Evolutionary conservation across 2,329 filamentous ascomycete species (phyloP), one percentile per base, ranked within the genome.

Genomic region (Fusarium humuli): DNA sequence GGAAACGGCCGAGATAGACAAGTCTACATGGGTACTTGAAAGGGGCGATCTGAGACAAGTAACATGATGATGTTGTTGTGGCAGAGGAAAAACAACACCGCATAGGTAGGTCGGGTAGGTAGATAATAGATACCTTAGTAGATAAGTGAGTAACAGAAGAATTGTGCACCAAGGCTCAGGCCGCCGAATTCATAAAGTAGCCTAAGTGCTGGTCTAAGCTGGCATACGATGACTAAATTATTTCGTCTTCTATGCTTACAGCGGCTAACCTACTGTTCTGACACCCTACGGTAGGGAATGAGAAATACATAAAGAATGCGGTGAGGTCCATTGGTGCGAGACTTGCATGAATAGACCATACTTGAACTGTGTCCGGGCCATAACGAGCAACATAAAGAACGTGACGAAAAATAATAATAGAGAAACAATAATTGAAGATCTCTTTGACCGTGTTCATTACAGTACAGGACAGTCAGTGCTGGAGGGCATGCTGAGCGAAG

Each of bases 11-110:
- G 61, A 67, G 47, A 30, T 37, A 12, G 40, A 61, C 14, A 30
- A 46, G 47, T n/a, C 49, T 20, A 40, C 40, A 41, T 40, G 16
- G 18, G 27, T 37, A 37, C 16, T 4, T 27, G 18, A 29, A 30
- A 16, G 16, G 8, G 40, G 55, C 41, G 30, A 44, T 49, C 22
- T 11, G 45, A 40, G 50, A 61, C 16, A 54, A 53, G 42, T 61
- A 63, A 50, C 56, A 61, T 70, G 57, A n/a, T 37, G 57, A 72
- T 37, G 54, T 53, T 37, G 54, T 55, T 70, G 70, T 54, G 65
- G 61, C 40, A 18, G 16, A 47, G 22, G 45, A 68, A 27, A 57
- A 65, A 48, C 37, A 63, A 55, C 55, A 57, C 58, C 65, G 55
- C 61, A 61, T 48, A 46, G 25, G n/a, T 48, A 49, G 66, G 48